phyloP scores from a whole-genome alignment of 202 grass and related monocot species.

The Digitaria exilis region DNA sequence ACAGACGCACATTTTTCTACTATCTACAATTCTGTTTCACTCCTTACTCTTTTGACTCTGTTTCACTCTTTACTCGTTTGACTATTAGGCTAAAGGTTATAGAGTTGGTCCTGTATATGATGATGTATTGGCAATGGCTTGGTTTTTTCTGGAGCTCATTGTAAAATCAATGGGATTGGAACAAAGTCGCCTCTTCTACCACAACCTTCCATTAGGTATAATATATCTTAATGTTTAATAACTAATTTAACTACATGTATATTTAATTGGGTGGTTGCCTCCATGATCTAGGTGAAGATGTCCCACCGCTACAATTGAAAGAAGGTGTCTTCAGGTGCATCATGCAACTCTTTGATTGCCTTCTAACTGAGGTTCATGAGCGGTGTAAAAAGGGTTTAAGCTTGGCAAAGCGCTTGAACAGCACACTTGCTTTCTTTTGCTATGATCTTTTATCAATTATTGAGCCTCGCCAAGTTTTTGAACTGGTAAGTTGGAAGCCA shows the following conservation, averaged over 20 bases:
- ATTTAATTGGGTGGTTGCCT: slow-evolving; percentile 37
- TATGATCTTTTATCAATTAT: slow-evolving; percentile 95
- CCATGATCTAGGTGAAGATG: slow-evolving; percentile 76
- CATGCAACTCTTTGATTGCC: slow-evolving; percentile 97
- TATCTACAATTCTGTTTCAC: slow-evolving; percentile 27
- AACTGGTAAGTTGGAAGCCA: slow-evolving; percentile 68
- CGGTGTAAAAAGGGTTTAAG: slow-evolving; percentile 98
- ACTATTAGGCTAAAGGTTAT: slow-evolving; percentile 94
- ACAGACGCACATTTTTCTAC: slow-evolving; percentile 12
- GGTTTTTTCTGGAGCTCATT: slow-evolving; percentile 99
- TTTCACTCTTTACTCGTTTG: slow-evolving; percentile 37
- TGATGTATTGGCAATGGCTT: slow-evolving; percentile 99
- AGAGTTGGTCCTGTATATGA: slow-evolving; percentile 99
- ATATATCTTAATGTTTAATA: neutral
- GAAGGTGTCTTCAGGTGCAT: slow-evolving; percentile 98
- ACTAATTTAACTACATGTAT: slow-evolving; percentile 24
- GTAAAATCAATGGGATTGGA: slow-evolving; percentile 99
- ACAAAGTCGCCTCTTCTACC: slow-evolving; percentile 87
- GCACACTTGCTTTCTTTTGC: slow-evolving; percentile 97
- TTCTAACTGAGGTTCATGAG: slow-evolving; percentile 98
- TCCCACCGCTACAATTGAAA: slow-evolving; percentile 94
- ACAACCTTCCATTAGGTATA: slow-evolving; percentile 91
- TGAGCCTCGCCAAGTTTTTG: slow-evolving; percentile 99
- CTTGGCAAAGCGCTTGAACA: slow-evolving; percentile 95
- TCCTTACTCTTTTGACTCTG: slow-evolving; percentile 29